phyloP scores from a whole-genome alignment of 2,329 filamentous ascomycete species.

The Diaporthe caulivora region DNA sequence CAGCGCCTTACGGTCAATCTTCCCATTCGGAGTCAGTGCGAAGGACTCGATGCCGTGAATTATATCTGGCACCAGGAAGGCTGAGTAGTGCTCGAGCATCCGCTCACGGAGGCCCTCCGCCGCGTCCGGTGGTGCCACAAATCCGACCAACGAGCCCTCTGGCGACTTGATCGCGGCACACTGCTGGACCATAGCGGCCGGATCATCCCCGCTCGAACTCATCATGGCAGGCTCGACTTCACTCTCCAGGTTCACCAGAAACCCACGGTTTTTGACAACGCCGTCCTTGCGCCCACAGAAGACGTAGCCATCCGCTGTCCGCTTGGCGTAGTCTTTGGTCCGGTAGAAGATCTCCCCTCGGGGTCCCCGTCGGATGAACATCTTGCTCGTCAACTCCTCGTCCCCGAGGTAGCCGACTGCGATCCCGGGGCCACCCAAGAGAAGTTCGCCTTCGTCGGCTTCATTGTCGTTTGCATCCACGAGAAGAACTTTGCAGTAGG shows the following conservation, averaged over 20 bases:
- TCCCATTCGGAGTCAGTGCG: constrained; percentile 2
- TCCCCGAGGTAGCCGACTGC: background rate
- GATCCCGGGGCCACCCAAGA: background rate
- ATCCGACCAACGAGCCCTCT: constrained; percentile 43
- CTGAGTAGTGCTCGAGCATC: background rate
- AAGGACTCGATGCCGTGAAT: background rate
- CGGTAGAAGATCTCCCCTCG: constrained; percentile 25
- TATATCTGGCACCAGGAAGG: background rate
- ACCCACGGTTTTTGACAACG: constrained; percentile 51
- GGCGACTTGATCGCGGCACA: constrained; percentile 38
- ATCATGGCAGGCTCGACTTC: constrained; percentile 47
- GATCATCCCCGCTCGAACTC: background rate
- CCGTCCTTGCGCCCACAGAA: constrained; percentile 47
- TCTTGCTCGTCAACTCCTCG: background rate
- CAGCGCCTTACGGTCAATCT: constrained; percentile 15
- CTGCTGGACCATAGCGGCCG: background rate
- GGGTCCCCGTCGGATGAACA: background rate
- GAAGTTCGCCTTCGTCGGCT: background rate
- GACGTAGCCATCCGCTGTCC: constrained; percentile 38
- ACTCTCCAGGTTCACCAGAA: constrained; percentile 50
- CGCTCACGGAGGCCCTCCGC: background rate
- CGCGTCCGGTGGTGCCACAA: constrained; percentile 31
- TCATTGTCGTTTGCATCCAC: constrained; percentile 13
- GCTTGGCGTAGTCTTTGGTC: constrained; percentile 19
- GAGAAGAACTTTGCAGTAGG: constrained; percentile 3